Evolutionary conservation across 148 eudicot genomes (phyloP), one percentile per base, ranked within the genome.

Genomic region (Spergularia marina): DNA sequence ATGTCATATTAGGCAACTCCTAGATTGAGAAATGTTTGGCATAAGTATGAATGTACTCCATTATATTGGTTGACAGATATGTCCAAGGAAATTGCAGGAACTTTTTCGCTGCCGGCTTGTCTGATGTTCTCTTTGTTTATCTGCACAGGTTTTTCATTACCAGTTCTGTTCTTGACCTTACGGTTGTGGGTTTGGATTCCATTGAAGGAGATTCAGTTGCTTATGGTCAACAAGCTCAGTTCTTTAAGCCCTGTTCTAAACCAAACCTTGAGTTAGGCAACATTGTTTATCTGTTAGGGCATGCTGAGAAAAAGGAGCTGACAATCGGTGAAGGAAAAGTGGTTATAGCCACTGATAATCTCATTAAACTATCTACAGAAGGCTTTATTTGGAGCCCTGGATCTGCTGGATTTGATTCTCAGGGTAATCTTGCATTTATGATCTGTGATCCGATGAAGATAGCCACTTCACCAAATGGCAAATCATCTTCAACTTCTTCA

Each of bases 381-480:
- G 91, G 90, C 49, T 78, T 84, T 64, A 84, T 82, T 36, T 86
- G 92, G 92, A 91, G 88, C 78, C 94, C 92, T 16, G 99, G 99
- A 34, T 92, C 99, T 18, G 99, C 94, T 52, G 97, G 99, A 62
- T 95, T 95, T 71, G 99, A 95, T 76, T 75, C 77, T 12, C 94
- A 92, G 55, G 99, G 99, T 18, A 92, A 95, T 82, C 96, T 95
- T 18, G 91, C 99, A 21, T 95, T 95, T 72, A 88, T 95, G 92
- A 86, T 95, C 56, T 95, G 99, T 61, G 99, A 95, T 84, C 99
- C 99, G 9, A 95, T 95, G 99, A 95, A 95, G 81, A 86, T 95
- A 70, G 91, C 99, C 68, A 89, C 94, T 16, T 90, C 97, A 56
- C 97, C 94, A 47, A 85, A 85, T 63, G 71, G 86, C 20, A 92